A percentile compares a stretch with the other conserved stretches of the same genome.
These are phyloP conservation scores for Sideroxylon spinosum DNA, from an alignment of 179 eudicot species.

Conservation along the genomic window DNA sequence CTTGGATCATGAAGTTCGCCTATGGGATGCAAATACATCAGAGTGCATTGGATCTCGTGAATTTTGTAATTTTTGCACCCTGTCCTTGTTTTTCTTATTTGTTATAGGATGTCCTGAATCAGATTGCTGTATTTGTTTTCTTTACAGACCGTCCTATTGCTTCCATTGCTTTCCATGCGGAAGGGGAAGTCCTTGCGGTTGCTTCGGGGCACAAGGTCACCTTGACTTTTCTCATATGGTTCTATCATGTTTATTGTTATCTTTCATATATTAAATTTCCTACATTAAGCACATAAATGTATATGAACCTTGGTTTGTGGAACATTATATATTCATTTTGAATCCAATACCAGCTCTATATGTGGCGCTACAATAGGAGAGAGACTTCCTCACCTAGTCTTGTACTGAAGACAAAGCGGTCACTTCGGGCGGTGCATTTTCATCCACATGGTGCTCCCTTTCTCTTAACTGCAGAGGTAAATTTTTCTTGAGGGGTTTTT, in stretches of 20 bases:
- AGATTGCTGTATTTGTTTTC: neutral
- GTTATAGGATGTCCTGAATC: neutral
- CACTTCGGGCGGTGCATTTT: slow-evolving; percentile 95
- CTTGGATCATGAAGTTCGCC: slow-evolving; percentile 73
- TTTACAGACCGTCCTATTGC: slow-evolving; percentile 61
- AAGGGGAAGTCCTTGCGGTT: slow-evolving; percentile 87
- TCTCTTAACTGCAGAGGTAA: slow-evolving; percentile 80
- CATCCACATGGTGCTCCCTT: slow-evolving; percentile 93
- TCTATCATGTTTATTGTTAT: slow-evolving; percentile 15
- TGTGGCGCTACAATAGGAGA: slow-evolving; percentile 80
- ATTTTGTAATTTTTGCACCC: slow-evolving; percentile 46
- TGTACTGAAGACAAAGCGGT: slow-evolving; percentile 83
- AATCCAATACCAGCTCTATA: slow-evolving; percentile 53
- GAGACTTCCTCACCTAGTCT: slow-evolving; percentile 62
- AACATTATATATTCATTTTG: slow-evolving; percentile 8
- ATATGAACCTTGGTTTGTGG: slow-evolving; percentile 7
- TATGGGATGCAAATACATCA: slow-evolving; percentile 68
- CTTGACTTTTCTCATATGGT: slow-evolving; percentile 12
- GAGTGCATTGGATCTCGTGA: slow-evolving; percentile 70
- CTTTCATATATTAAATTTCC: neutral
- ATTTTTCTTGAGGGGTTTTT: neutral
- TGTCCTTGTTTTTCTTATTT: neutral
- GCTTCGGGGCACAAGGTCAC: slow-evolving; percentile 96
- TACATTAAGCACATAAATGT: neutral
- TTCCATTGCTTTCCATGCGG: slow-evolving; percentile 90